Evolutionary conservation across 177 flowering plant species (phyloP), one percentile per base, ranked within the genome.

Genomic region (Vitis hybrid): DNA sequence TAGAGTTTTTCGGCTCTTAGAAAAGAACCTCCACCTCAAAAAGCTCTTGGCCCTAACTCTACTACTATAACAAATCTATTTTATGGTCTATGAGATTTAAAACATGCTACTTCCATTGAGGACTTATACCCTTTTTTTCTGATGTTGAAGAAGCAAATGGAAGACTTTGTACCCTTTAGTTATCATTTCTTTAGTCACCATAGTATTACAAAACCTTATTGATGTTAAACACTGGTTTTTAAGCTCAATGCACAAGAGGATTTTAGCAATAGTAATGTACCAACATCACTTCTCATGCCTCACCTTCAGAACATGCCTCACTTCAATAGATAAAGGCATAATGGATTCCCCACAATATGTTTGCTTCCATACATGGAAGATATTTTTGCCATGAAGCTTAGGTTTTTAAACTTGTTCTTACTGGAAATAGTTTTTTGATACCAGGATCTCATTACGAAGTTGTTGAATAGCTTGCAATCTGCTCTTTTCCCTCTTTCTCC

Each of bases 251-350:
- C 84, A 13, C 65, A 80, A 7, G 89, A 82, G 80, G 98, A 95
- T 57, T 61, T 76, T 54, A 65, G 73, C 76, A 81, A 72, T 77
- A 63, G 60, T 53, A 74, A 67, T 65, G 31, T 86, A 12, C 81
- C 91, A 49, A 76, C 87, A 34, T 84, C 94, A 53, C 49, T 87
- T 78, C 84, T 96, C 63, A 74, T 87, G 88, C 89, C 95, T 78
- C 95, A 93, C 66, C 95, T 96, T 74, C 98, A 93, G 78, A 93
- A 86, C 98, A 96, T 75, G 87, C 97, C 22, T 78, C 97, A 26
- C 63, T 90, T 69, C 99, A 96, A 74, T 97, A 93, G 84, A 98
- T 92, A 80, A 69, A 22, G 19, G 16, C 54, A 14, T 10, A 22
- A 29, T 13, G 63, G 39, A 5, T 19, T 65, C 13, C 50, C 49